Base-by-base conservation (phyloP, 2,329 filamentous ascomycete genomes). In the Bipolaris gigantea region DNA sequence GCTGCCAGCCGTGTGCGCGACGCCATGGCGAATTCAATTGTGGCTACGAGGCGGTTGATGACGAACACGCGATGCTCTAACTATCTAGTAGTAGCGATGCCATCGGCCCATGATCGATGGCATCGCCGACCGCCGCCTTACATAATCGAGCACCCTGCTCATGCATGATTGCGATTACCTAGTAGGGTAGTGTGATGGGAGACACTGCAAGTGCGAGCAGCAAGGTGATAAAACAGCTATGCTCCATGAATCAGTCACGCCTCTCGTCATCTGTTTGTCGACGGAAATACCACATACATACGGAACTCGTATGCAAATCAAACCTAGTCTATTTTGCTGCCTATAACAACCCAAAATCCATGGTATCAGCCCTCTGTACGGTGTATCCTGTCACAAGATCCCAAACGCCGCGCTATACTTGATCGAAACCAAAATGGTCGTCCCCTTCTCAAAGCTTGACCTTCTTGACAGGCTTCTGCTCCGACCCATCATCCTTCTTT, bases 1-100 rank as follows among this genome's bases (percentile, higher is more conserved):
- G 67, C 69, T 48, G 56, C 63, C 62, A 72, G 61, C 50, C 69
- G 64, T 57, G 64, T 70, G 63, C 61, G 66, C 60, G 70, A 71
- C 57, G 71, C 69, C 71, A 73, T 73, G 44, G 50, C 60, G 61
- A 50, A 44, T 36, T 40, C 15, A 25, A 15, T 57, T 61, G 53
- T 56, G 46, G 57, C 58, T 54, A 44, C 57, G 49, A 50, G 56
- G 50, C 52, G 42, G 49, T 63, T 63, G 58, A 58, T 61, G 61
- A 62, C 53, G 52, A 49, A 54, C 43, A 60, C 62, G 57, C 57
- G 55, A 54, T 61, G 64, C 62, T 63, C 57, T 49, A 30, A 30
- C 10, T 4, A 30, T 30, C 27, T 30, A 30, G 25, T 27, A 10
- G 25, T 27, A 27, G 27, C 27, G 27, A 30, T 11, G 10, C 27